Base-by-base conservation (phyloP, 2,329 filamentous ascomycete genomes). In the Aspergillus novoparasiticus region DNA sequence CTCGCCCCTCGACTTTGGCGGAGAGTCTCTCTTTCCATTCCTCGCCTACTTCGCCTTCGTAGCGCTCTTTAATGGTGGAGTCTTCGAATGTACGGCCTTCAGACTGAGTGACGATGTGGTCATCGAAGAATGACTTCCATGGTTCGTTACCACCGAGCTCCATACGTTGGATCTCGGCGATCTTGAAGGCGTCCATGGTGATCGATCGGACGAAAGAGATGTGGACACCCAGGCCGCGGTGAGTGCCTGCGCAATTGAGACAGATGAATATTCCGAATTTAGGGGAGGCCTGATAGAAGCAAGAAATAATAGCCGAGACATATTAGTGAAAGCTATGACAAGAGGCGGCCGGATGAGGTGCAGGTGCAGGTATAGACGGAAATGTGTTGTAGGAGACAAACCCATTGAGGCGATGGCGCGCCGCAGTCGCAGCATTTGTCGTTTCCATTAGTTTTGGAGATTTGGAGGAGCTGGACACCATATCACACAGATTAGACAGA, bases 261-360 rank as follows among this genome's bases (percentile, higher is more conserved):
- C 95, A 99, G 85, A 99, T 97, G 83, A 99, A 99, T 79, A 97
- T 92, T 75, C 94, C 94, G 77, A 99, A 96, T 81, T 99, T 99
- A 68, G 95, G 95, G 43, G 93, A 89, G 39, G 88, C 87, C 86
- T 89, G 69, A 39, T 32, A 39, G 32, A 14, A 43, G 57, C 60
- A 53, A 63, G 32, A 34, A 21, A 54, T 16, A 4, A 28, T n/a
- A 19, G 43, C 54, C 26, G 53, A 23, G 23, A 43, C 14, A 32
- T 14, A 46, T 56, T 51, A 48, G 36, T 39, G 39, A 36, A 58
- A 45, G 23, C 54, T 55, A 39, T 61, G 54, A 28, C 36, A 32
- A 28, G 26, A 32, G 28, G 16, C 34, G 48, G 16, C 16, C 9
- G 48, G 19, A 30, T 19, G 39, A 23, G 14, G 41, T 26, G 46